Evolutionary conservation across 352 stramenopile species (phyloP), one percentile per base, ranked within the genome.

Genomic region (Globisporangium uncinulatum): DNA sequence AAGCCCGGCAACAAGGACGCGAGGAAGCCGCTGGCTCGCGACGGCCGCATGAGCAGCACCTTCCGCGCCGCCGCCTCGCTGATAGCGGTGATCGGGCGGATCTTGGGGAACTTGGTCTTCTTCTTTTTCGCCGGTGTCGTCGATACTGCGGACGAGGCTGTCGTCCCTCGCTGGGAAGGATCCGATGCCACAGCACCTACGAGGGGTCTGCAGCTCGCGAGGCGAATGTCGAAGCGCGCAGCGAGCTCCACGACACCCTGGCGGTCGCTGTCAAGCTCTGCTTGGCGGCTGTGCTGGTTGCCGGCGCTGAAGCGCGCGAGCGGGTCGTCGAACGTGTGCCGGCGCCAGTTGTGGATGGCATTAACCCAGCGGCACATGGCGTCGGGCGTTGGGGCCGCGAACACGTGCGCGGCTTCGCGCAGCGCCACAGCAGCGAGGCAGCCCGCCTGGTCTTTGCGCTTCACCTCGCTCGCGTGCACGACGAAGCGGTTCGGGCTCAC

Each of bases 401-500:
- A 87, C 24, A 72, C 57, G 57, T 69, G 66, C 51, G 76, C 66
- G 24, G 55, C 66, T 53, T 53, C 65, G 56, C 48, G 57, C 47
- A 71, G 70, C 56, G 58, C 54, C 15, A 66, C 56, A 43, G 65
- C 50, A 36, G 71, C 69, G 51, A 89, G 79, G 11, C 65, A 63
- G 13, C 71, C 73, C 37, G 44, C 68, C 41, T 74, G 55, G 49
- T 92, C 75, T 46, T 76, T 79, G 52, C 81, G 76, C 59, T 67
- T 65, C 51, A 86, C 67, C 51, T 76, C 73, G 14, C 76, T 58
- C 20, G 66, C 61, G 57, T 81, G 66, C 45, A 92, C 54, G 1
- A 65, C 69, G 51, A 92, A 89, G 46, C 79, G 71, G 56, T 92
- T 92, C 29, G 81, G 82, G 54, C 81, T 87, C n/a, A 74, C 47